Evolutionary conservation across 805 yeast species (phyloP).

Genomic region (Candida tallmaniae): DNA sequence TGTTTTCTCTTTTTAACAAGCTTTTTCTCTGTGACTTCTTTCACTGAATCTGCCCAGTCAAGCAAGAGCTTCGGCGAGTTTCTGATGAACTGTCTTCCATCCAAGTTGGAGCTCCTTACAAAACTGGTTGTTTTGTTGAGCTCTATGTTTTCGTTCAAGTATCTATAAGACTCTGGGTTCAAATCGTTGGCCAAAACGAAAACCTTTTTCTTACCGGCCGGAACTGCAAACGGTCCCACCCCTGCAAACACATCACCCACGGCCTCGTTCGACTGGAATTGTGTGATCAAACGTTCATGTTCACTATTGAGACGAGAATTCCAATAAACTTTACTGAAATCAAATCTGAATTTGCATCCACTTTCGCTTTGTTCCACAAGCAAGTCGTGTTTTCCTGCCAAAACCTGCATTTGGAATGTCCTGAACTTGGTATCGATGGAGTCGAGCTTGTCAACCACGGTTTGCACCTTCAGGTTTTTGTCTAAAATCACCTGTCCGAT

Average conservation of each 20-base stretch:
- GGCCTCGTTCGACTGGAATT: slow-evolving; percentile 61
- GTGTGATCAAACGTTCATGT: slow-evolving; percentile 72
- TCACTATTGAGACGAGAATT: slow-evolving; percentile 92
- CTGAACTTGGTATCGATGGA: slow-evolving; percentile 83
- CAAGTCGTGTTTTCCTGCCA: slow-evolving; percentile 79
- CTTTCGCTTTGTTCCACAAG: slow-evolving; percentile 84
- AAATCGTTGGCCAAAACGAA: slow-evolving; percentile 88
- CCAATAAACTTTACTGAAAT: slow-evolving; percentile 95
- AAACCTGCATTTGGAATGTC: slow-evolving; percentile 88
- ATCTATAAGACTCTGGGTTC: slow-evolving; percentile 80
- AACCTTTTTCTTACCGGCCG: slow-evolving; percentile 82
- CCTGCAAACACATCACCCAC: slow-evolving; percentile 98
- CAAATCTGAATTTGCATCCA: slow-evolving; percentile 80
- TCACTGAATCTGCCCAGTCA: slow-evolving; percentile 36
- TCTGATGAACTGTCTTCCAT: slow-evolving; percentile 78
- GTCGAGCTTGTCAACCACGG: slow-evolving; percentile 90
- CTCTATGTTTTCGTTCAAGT: slow-evolving; percentile 59
- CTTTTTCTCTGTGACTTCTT: slow-evolving; percentile 31
- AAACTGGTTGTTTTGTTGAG: slow-evolving; percentile 58
- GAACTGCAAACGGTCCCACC: slow-evolving; percentile 96
- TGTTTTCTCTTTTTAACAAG: slow-evolving; percentile 33
- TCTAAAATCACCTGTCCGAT: slow-evolving; percentile 91
- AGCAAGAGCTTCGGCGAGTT: slow-evolving; percentile 50
- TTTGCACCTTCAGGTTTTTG: slow-evolving; percentile 73
- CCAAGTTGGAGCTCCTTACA: slow-evolving; percentile 64